Percentiles rank a stretch among this genome's conserved stretches.
phyloP scores from a whole-genome alignment of 257 asterid species.

The Przewalskia tangutica region DNA sequence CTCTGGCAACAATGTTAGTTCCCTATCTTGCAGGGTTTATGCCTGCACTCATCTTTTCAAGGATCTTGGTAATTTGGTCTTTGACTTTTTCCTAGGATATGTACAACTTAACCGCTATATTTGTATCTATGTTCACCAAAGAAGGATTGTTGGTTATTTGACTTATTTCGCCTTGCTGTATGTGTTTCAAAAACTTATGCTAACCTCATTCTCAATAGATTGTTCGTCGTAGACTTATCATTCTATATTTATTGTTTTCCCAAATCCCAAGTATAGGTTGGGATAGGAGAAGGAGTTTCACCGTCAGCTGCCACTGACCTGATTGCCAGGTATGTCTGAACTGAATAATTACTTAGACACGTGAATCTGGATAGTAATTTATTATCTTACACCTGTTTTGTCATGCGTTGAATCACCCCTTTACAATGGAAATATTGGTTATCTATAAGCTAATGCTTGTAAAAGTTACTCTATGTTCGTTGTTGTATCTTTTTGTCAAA shows the following conservation, averaged over 20 bases:
- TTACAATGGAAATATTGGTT: neutral
- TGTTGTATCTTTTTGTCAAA: neutral
- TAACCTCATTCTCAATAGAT: neutral
- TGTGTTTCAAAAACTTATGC: neutral
- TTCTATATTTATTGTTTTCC: neutral
- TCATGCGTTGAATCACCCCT: neutral
- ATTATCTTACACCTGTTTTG: neutral
- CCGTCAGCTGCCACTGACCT: conserved; percentile 98
- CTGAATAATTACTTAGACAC: conserved; percentile 5
- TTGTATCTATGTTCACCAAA: neutral
- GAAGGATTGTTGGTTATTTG: neutral
- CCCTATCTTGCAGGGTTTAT: conserved; percentile 74
- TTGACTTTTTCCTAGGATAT: neutral
- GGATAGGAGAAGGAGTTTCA: conserved; percentile 98
- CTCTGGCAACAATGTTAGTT: conserved; percentile 79
- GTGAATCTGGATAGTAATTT: conserved; percentile 5
- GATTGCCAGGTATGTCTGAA: conserved; percentile 76
- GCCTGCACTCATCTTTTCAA: conserved; percentile 83
- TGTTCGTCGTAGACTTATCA: neutral
- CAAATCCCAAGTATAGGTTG: conserved; percentile 48
- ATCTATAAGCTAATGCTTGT: neutral
- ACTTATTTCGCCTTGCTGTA: neutral
- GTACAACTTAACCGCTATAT: neutral
- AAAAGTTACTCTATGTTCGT: neutral
- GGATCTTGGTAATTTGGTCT: conserved; percentile 60